Conservation (phyloP, 768 basidiomycete genomes). For the Crepidotus variabilis region DNA sequence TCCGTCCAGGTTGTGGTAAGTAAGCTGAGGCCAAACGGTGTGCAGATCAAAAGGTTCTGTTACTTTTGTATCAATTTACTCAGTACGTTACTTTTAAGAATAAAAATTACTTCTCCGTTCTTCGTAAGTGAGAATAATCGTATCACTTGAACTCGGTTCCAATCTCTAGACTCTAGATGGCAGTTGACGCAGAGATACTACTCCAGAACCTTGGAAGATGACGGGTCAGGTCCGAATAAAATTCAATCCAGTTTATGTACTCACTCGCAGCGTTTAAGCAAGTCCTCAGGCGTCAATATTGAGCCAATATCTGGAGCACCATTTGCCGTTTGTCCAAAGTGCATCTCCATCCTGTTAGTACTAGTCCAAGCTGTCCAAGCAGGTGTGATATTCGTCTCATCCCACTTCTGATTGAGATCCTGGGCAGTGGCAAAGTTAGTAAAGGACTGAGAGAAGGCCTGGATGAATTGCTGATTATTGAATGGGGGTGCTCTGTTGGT, state of each 20-base stretch:
- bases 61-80: too few relatives aligned
- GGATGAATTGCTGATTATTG: constrained; percentile 29
- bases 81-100: too few relatives aligned
- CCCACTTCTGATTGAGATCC: background rate
- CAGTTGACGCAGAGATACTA: background rate
- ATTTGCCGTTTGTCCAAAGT: constrained; percentile 38
- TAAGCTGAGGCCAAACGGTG: too few relatives aligned
- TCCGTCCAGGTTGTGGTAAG: too few relatives aligned
- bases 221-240: background rate
- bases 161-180: too few relatives aligned
- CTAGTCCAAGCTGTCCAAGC: constrained; percentile 28
- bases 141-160: too few relatives aligned
- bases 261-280: constrained; percentile 34
- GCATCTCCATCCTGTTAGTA: constrained; percentile 33
- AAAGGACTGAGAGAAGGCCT: background rate
- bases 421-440: background rate
- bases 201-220: constrained; percentile 1
- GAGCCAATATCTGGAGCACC: constrained; percentile 26
- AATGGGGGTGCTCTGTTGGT: constrained; percentile 19
- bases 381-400: background rate
- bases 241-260: constrained; percentile 3
- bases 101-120: too few relatives aligned
- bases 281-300: constrained; percentile 21
- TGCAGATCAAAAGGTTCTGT: too few relatives aligned
- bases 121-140: too few relatives aligned